These are phyloP conservation scores for Phyllosticta paracitricarpa DNA, from an alignment of 2,329 filamentous ascomycete genomes.

Conservation along the genomic window DNA sequence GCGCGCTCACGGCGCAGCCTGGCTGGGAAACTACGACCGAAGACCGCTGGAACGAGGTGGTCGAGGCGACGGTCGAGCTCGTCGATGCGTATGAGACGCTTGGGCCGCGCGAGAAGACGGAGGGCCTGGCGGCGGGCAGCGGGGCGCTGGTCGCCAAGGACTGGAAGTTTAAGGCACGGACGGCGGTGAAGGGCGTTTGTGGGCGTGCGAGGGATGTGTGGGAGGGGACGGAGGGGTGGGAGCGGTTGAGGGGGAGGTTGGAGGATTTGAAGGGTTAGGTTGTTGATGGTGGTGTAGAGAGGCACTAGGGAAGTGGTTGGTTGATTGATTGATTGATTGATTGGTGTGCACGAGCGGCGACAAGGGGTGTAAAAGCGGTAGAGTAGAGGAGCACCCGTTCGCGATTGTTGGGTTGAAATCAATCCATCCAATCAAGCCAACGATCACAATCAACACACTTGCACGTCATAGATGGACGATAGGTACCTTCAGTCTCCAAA, in stretches of 20 bases:
- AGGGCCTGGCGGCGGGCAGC: slow-evolving; percentile 39
- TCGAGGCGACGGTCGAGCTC: slow-evolving; percentile 68
- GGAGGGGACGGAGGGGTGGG: slow-evolving; percentile 67
- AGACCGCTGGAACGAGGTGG: slow-evolving; percentile 60
- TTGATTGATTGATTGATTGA: too few relatives aligned
- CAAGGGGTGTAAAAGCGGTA: too few relatives aligned
- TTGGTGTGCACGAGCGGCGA: too few relatives aligned
- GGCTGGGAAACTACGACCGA: slow-evolving; percentile 44
- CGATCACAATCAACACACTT: too few relatives aligned
- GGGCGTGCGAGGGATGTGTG: slow-evolving; percentile 71
- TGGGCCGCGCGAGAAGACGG: slow-evolving; percentile 37
- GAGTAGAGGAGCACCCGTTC: too few relatives aligned
- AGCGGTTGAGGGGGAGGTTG: slow-evolving; percentile 42
- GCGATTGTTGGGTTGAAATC: too few relatives aligned
- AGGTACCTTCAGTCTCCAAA: too few relatives aligned
- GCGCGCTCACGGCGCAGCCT: slow-evolving; percentile 52
- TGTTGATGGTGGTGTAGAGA: too few relatives aligned
- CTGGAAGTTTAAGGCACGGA: slow-evolving; percentile 85
- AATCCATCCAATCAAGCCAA: too few relatives aligned
- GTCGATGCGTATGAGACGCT: slow-evolving; percentile 77
- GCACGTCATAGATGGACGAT: too few relatives aligned
- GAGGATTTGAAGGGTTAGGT: slow-evolving; percentile 30
- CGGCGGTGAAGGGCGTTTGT: slow-evolving; percentile 72
- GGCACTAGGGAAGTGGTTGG: too few relatives aligned
- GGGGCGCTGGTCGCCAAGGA: slow-evolving; percentile 59